These are phyloP conservation scores for Talaromyces sp. DNA, from an alignment of 2,329 filamentous ascomycete genomes.

Conservation along the genomic window DNA sequence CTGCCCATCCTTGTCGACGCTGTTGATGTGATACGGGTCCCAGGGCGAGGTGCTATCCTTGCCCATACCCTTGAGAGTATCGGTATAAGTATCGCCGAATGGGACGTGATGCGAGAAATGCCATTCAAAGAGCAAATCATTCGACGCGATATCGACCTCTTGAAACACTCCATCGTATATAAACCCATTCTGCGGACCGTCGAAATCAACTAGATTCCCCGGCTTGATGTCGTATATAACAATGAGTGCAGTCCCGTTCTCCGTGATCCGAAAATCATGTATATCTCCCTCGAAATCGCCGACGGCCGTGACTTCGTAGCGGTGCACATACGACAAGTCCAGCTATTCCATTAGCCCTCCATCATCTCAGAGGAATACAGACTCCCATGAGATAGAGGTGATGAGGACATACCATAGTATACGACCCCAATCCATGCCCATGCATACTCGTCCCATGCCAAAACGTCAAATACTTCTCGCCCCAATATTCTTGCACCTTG, in stretches of 20 bases:
- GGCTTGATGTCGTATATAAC: not conserved
- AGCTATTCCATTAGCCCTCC: not conserved
- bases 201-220: not conserved
- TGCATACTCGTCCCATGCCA: not conserved
- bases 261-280: not conserved
- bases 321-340: not conserved
- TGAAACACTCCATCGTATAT: not conserved
- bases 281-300: not conserved
- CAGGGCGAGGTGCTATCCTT: not conserved
- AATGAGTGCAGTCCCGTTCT: not conserved
- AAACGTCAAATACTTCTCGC: not conserved
- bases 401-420: not conserved
- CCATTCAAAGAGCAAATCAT: not conserved
- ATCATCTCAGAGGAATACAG: too few species aligned
- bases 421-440: constrained; percentile 7
- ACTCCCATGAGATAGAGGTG: too few species aligned
- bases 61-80: not conserved
- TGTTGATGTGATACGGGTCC: not conserved
- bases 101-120: not conserved
- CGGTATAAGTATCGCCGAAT: not conserved
- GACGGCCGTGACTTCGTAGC: not conserved
- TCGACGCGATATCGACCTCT: not conserved
- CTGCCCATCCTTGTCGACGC: not conserved
- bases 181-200: not conserved
- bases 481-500: not conserved